Evolutionary conservation across 805 yeast genomes (phyloP).

Genomic region (Wickerhamomyces hampshirensis): DNA sequence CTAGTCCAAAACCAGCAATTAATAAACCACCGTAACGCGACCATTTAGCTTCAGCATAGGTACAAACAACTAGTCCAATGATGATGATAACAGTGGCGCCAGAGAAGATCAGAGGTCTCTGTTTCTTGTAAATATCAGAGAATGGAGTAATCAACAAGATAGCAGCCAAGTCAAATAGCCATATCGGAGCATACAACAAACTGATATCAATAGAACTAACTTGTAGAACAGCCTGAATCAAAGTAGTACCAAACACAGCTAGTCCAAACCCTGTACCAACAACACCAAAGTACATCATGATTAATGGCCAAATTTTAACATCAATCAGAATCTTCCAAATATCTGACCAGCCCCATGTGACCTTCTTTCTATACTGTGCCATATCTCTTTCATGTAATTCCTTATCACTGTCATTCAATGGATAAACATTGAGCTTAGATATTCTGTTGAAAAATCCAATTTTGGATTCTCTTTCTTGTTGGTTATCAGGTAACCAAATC

Average conservation of each 20-base stretch:
- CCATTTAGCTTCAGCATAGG: slow-evolving; percentile 74
- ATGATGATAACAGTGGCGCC: slow-evolving; percentile 63
- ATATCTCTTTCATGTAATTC: slow-evolving; percentile 57
- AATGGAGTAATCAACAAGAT: slow-evolving; percentile 73
- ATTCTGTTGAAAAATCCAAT: slow-evolving; percentile 12
- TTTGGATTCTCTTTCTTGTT: slow-evolving; percentile 12
- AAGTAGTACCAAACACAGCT: slow-evolving; percentile 79
- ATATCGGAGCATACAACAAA: slow-evolving; percentile 79
- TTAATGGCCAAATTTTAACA: slow-evolving; percentile 69
- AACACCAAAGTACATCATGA: slow-evolving; percentile 88
- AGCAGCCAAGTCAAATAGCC: slow-evolving; percentile 80
- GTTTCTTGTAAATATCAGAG: slow-evolving; percentile 61
- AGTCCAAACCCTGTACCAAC: slow-evolving; percentile 89
- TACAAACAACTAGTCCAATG: slow-evolving; percentile 67
- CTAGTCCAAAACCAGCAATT: slow-evolving; percentile 81
- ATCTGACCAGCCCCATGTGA: slow-evolving; percentile 58
- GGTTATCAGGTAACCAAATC: slow-evolving; percentile 79
- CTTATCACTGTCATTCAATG: slow-evolving; percentile 51
- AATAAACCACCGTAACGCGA: slow-evolving; percentile 73
- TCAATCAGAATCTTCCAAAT: slow-evolving; percentile 53
- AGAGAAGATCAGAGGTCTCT: slow-evolving; percentile 59
- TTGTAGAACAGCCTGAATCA: slow-evolving; percentile 55
- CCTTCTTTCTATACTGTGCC: slow-evolving; percentile 41
- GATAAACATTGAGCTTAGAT: slow-evolving; percentile 27
- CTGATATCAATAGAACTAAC: slow-evolving; percentile 67